Conservation (phyloP, 805 yeast genomes). For the Sugiyamaella smithiae region DNA sequence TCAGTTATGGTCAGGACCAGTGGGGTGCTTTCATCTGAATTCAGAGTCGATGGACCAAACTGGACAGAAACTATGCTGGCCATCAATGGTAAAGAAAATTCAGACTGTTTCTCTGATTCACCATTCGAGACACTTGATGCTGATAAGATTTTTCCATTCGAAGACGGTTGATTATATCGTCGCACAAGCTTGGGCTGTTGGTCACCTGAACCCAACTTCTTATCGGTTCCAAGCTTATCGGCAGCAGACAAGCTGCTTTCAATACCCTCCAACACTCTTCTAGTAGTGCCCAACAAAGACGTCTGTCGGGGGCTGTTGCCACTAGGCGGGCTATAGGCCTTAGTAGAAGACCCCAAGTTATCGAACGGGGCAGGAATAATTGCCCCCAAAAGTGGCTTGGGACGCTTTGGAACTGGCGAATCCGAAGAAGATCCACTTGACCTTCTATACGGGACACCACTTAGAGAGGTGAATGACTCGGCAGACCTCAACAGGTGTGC, state of each 20-base stretch:
- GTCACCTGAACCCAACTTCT: too few species aligned
- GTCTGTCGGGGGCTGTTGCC: too few species aligned
- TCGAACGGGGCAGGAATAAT: neutral
- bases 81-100: too few species aligned
- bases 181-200: neutral
- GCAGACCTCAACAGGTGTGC: neutral
- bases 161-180: neutral
- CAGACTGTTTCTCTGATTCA: too few species aligned
- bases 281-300: too few species aligned
- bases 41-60: neutral
- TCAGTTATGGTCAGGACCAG: neutral
- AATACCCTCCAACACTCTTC: too few species aligned
- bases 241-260: too few species aligned
- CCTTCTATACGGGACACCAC: neutral
- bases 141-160: neutral
- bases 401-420: neutral
- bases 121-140: too few species aligned
- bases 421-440: neutral
- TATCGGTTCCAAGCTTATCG: too few species aligned
- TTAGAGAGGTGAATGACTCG: constrained; percentile 1
- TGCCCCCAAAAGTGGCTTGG: neutral
- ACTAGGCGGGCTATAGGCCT: too few species aligned
- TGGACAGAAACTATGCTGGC: too few species aligned
- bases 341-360: neutral
- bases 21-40: neutral